A percentile compares a stretch with the other conserved stretches of the same genome.
phyloP scores from a whole-genome alignment of 73 alveolate genomes.

The Breviolum minutum region DNA sequence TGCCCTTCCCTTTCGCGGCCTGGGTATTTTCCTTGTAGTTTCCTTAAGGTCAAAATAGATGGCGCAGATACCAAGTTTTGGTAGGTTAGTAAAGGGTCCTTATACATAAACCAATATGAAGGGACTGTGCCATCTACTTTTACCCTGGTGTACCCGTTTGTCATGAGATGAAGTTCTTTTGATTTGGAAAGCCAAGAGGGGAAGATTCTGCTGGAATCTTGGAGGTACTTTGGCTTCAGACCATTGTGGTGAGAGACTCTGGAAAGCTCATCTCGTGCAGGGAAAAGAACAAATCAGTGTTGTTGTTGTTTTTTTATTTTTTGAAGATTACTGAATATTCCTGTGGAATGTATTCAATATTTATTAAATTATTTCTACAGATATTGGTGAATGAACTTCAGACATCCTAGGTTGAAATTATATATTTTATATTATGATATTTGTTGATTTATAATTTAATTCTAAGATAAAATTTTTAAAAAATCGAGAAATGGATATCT shows the following conservation, averaged over 20 bases:
- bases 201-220: background rate
- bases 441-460: background rate
- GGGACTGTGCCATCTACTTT: too few species aligned
- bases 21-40: background rate
- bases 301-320: background rate
- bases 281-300: background rate
- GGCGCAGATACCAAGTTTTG: too few species aligned
- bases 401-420: background rate
- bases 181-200: too few species aligned
- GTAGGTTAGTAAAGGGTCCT: too few species aligned
- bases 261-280: background rate
- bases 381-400: background rate
- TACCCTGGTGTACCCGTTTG: background rate
- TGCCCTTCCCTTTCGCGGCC: conserved; percentile 27
- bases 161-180: too few species aligned
- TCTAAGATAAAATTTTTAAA: background rate
- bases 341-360: background rate
- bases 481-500: background rate
- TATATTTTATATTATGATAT: background rate
- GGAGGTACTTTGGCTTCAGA: conserved; percentile 73
- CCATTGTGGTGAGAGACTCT: conserved; percentile 35
- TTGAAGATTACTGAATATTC: background rate
- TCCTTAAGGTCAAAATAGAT: background rate
- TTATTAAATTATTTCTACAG: background rate
- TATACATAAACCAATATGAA: too few species aligned